phyloP scores from a whole-genome alignment of 2,329 filamentous ascomycete genomes.

The Amylocarpus encephaloides region DNA sequence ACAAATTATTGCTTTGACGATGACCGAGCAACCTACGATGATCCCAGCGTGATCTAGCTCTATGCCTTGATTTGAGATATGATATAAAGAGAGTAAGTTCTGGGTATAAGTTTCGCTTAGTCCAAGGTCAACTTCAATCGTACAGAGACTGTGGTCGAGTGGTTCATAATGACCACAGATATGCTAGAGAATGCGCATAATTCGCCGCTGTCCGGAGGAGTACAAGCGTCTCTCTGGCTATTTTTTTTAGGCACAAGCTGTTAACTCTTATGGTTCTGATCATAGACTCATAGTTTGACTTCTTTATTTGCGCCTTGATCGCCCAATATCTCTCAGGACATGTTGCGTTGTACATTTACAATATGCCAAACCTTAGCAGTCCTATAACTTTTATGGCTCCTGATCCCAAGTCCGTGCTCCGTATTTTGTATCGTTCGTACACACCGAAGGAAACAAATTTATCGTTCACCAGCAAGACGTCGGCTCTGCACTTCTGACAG shows the following conservation, averaged over 20 bases:
- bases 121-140: no score
- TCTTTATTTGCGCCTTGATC: neutral
- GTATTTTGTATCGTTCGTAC: neutral
- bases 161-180: no score
- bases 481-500: slow-evolving; percentile 88
- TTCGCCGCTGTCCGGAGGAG: no score
- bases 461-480: slow-evolving; percentile 56
- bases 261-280: no score
- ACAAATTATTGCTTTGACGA: no score
- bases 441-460: neutral
- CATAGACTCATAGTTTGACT: neutral
- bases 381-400: slow-evolving; percentile 15
- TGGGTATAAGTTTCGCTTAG: no score
- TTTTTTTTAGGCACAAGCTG: neutral
- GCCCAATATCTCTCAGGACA: neutral
- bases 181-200: no score
- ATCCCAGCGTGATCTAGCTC: no score
- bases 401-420: slow-evolving; percentile 2
- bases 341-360: slow-evolving; percentile 14
- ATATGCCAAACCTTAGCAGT: slow-evolving; percentile 8
- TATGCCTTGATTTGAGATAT: no score
- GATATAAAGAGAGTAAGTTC: no score
- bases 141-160: no score
- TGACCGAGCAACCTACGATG: no score
- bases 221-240: neutral